A percentile compares a stretch with the other conserved stretches of the same genome.
These are phyloP conservation scores for Chrysochromulina tobinii DNA, from an alignment of 78 protist species.

Conservation along the genomic window DNA sequence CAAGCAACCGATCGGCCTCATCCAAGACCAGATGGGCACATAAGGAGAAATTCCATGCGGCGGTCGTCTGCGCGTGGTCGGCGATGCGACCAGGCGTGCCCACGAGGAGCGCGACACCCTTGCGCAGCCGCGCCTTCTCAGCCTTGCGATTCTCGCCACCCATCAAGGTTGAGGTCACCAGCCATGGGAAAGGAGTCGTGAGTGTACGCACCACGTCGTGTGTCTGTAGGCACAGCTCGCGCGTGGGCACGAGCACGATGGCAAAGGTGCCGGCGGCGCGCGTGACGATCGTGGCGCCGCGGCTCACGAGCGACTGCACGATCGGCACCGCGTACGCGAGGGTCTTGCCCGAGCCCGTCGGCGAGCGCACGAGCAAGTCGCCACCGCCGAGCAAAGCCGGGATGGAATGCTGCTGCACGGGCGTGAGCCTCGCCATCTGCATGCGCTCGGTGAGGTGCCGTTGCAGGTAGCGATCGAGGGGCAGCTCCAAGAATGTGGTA, in stretches of 20 bases:
- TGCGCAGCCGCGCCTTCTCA: conserved; percentile 86
- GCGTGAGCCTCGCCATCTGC: conserved; percentile 26
- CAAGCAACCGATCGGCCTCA: conserved; percentile 84
- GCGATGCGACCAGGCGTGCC: conserved; percentile 85
- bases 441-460: not conserved
- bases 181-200: conserved; percentile 48
- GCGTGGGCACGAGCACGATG: conserved; percentile 85
- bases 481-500: not conserved
- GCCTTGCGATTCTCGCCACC: conserved; percentile 81
- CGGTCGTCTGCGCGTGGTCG: conserved; percentile 65
- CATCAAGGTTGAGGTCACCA: conserved; percentile 68
- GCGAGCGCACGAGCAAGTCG: conserved; percentile 84
- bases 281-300: not conserved
- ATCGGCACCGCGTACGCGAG: conserved; percentile 85
- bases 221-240: conserved; percentile 85
- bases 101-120: conserved; percentile 79
- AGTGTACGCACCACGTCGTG: conserved; percentile 55
- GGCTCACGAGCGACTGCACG: conserved; percentile 32
- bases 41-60: not conserved
- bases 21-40: conserved; percentile 70
- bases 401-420: conserved; percentile 53
- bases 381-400: conserved; percentile 61
- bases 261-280: conserved; percentile 64
- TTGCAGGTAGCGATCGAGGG: not conserved
- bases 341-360: conserved; percentile 95